Percentiles rank a stretch among this genome's conserved stretches.
Evolutionary conservation across 139 green algal species (phyloP).

Genomic region (Zygnema circumcarinatum): DNA sequence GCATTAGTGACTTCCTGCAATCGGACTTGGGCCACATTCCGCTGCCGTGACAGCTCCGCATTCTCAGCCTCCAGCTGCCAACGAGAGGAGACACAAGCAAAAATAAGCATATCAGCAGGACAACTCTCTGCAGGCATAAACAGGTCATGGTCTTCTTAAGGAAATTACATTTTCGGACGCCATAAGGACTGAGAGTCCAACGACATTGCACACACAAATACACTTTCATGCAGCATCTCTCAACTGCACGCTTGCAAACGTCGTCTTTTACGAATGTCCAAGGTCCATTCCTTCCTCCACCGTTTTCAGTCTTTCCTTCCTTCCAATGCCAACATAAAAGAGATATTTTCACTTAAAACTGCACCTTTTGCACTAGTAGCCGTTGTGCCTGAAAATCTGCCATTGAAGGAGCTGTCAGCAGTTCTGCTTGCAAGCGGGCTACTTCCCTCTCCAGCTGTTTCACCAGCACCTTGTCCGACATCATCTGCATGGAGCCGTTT

Average conservation of each 20-base stretch:
- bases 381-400: slow-evolving; percentile 21
- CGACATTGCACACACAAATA: not conserved
- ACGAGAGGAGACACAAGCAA: slow-evolving; percentile 17
- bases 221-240: too few species aligned
- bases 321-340: not conserved
- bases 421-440: slow-evolving; percentile 29
- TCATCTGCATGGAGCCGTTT: slow-evolving; percentile 38
- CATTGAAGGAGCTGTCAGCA: not conserved
- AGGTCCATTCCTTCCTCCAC: too few species aligned
- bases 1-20: slow-evolving; percentile 48
- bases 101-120: slow-evolving; percentile 16
- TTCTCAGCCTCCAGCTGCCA: slow-evolving; percentile 50
- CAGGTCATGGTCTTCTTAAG: slow-evolving; percentile 6
- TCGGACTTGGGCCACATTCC: slow-evolving; percentile 38
- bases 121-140: not conserved
- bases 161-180: not conserved
- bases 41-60: slow-evolving; percentile 31
- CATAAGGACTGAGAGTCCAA: slow-evolving; percentile 26
- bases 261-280: too few species aligned
- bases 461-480: slow-evolving; percentile 52
- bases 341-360: not conserved
- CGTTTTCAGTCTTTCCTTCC: too few species aligned
- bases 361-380: slow-evolving; percentile 45
- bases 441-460: slow-evolving; percentile 55
- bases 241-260: too few species aligned